Base-by-base conservation (phyloP, 345 rosid species). In the Salix purpurea region DNA sequence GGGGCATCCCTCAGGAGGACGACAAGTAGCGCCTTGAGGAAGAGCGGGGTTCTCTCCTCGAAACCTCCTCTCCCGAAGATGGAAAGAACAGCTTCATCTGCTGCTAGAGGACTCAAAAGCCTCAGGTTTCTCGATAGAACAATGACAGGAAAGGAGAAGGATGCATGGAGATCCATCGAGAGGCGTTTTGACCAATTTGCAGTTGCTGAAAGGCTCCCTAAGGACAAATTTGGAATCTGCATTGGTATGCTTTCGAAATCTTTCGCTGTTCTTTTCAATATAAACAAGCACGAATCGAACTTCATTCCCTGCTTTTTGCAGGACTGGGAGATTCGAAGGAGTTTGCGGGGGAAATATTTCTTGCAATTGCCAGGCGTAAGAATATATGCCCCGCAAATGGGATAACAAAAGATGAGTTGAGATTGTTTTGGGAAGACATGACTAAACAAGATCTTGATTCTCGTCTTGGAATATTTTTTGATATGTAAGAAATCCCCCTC, bases 311-410 rank as follows among this genome's bases (percentile, higher is more conserved):
- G 36, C 36, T 6, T 26, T 62, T 56, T 69, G 21, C 30, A 94
- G 99, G 99, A 36, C 89, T 96, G 95, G 97, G 88, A 75, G 98
- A 96, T 28, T 91, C 98, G 6, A 84, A 80, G 82, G 99, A 96
- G 76, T 96, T 96, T 78, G 90, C 99, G 0, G 84, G 70, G 73
- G 98, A 91, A 82, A 84, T 93, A 36, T 92, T 86, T n/a, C 90
- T 90, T 24, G 92, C 97, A 4, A 81, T 96, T 71, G 92, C 97
- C 5, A 86, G 97, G 74, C 86, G 97, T 19, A 89, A 90, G 79
- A 71, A 86, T 4, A 74, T 96, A 72, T 44, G 70, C 71, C 67
- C 89, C 1, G 78, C 67, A 19, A 76, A 86, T 15, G 99, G 99
- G 42, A 89, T 96, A 6, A 88, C 88, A 26, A 86, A 81, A 75